A percentile compares a stretch with the other conserved stretches of the same genome.
These are phyloP conservation scores for Neurospora cerealis DNA, from an alignment of 495 filamentous ascomycete genomes.

Conservation along the genomic window DNA sequence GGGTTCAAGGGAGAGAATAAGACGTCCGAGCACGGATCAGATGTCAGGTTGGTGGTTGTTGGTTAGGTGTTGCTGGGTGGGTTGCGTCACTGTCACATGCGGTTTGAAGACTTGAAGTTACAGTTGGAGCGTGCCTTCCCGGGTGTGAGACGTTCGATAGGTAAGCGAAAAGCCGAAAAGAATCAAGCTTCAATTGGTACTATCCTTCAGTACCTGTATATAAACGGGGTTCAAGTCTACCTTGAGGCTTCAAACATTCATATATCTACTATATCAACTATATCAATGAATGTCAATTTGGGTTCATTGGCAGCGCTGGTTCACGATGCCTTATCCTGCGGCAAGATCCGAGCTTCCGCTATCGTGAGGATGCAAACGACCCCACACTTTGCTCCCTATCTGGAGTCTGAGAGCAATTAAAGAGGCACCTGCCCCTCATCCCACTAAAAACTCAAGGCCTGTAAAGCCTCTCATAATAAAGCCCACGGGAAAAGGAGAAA, in stretches of 20 bases:
- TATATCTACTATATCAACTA: not conserved
- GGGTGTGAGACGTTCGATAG: not conserved
- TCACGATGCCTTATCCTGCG: not conserved
- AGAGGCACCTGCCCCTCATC: not conserved
- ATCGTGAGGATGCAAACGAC: not conserved
- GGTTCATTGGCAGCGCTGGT: not conserved
- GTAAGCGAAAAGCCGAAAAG: not conserved
- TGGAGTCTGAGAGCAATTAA: not conserved
- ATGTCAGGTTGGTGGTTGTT: not conserved
- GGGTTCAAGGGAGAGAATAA: not conserved
- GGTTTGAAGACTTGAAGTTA: not conserved
- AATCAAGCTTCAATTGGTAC: not conserved
- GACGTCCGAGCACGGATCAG: not conserved
- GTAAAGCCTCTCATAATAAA: not conserved
- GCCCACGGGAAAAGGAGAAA: not conserved
- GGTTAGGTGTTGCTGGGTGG: not conserved
- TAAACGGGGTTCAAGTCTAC: not conserved
- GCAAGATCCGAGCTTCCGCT: not conserved
- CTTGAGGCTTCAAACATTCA: not conserved
- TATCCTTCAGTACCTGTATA: not conserved
- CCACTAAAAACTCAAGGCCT: not conserved
- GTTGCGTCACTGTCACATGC: not conserved
- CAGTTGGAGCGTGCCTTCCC: not conserved
- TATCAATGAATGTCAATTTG: not conserved
- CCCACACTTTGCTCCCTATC: not conserved